A percentile compares a stretch with the other conserved stretches of the same genome.
phyloP scores from a whole-genome alignment of 768 basidiomycete species.

The Cystofilobasidium macerans region DNA sequence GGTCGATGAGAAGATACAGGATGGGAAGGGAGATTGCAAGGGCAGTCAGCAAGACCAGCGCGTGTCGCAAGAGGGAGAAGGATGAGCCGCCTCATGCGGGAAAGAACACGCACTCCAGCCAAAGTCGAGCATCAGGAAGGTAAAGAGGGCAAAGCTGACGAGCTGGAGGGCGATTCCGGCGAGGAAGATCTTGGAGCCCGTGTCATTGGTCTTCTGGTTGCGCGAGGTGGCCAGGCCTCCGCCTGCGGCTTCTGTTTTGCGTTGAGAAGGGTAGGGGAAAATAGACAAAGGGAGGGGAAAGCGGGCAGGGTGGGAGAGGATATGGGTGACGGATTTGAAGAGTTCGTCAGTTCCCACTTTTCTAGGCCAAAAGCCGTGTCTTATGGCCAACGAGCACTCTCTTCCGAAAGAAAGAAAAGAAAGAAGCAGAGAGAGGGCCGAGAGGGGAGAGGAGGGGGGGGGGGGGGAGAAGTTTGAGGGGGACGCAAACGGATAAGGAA shows the following conservation, averaged over 20 bases:
- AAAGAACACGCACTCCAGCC: neutral
- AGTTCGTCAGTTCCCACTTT: too few relatives aligned
- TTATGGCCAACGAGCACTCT: too few relatives aligned
- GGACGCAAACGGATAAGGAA: slow-evolving; percentile 13
- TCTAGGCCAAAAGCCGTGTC: too few relatives aligned
- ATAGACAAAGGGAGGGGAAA: too few relatives aligned
- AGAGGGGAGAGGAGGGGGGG: too few relatives aligned
- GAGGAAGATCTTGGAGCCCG: slow-evolving; percentile 19
- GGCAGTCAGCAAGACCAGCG: too few relatives aligned
- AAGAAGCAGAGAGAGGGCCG: too few relatives aligned
- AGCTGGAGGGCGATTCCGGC: slow-evolving; percentile 19
- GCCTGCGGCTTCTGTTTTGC: slow-evolving; percentile 19
- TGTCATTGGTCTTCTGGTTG: slow-evolving; percentile 7
- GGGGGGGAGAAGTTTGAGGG: too few relatives aligned
- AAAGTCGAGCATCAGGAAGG: neutral
- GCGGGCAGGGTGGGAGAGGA: too few relatives aligned
- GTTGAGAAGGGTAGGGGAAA: slow-evolving; percentile 7
- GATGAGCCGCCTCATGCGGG: neutral
- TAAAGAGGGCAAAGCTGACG: neutral
- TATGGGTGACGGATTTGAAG: too few relatives aligned
- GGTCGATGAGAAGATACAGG: too few relatives aligned
- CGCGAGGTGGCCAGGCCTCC: slow-evolving; percentile 16
- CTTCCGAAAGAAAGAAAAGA: too few relatives aligned
- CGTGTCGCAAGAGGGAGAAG: neutral
- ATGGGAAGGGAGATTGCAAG: slow-evolving; percentile 5